Evolutionary conservation across 257 asterid genomes (phyloP), one percentile per base, ranked within the genome.

Genomic region (Ballota nigra): DNA sequence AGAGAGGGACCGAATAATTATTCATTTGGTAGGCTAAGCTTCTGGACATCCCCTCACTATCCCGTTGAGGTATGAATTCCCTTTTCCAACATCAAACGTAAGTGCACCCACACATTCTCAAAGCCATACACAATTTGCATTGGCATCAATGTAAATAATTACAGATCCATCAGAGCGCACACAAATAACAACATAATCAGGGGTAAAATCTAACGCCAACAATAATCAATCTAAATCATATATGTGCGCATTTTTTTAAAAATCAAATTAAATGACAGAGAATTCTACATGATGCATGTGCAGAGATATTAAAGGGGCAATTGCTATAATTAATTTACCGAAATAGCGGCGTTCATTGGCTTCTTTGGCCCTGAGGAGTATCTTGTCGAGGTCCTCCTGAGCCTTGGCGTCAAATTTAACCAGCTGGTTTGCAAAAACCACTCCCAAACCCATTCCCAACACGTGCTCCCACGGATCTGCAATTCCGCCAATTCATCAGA

Each of bases 401-500:
- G 95, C 53, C 79, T 92, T 83, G 60, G 71, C 87, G 6, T 95
- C 99, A 88, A 90, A 89, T 63, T 92, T 95, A 49, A 92, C 96
- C 92, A 88, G 68, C 85, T 95, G 97, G 69, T 88, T 87, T 16
- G 88, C 96, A 55, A 88, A 81, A 40, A 95, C 86, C 15, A 77
- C 95, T 24, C 99, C 99, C 77, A 95, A 73, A 10, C 98, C 99
- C 91, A 95, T 95, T 23, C 98, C 99, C 83, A 95, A 51, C 71
- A 95, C 74, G 86, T 95, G 99, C 78, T 95, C 99, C 98, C 99
- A 95, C 15, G 99, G 99, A 92, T 95, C 99, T 94, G 86, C 71
- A 78, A 56, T 58, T 72, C 3, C 66, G 38, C 36, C 1, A 34
- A 70, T 22, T 29, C 1, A 47, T 13, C 41, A 40, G 11, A 53